A percentile compares a stretch with the other conserved stretches of the same genome.
These are phyloP conservation scores for Sisymbrium altissimum DNA, from an alignment of 345 rosid genomes.

Conservation along the genomic window DNA sequence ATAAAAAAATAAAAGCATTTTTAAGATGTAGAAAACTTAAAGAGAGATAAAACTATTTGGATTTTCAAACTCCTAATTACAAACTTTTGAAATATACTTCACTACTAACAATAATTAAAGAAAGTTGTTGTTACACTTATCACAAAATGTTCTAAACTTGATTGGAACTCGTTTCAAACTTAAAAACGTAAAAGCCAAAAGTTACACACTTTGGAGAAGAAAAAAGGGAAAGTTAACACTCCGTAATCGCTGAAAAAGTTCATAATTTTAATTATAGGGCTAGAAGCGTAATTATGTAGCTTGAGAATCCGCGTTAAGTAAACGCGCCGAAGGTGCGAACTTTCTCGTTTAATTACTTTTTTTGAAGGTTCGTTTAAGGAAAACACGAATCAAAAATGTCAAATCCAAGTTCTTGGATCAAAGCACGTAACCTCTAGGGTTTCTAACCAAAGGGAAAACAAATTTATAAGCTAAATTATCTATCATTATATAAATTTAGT, in stretches of 20 bases:
- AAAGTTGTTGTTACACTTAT: not conserved
- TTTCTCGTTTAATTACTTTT: not conserved
- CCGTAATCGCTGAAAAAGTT: not conserved
- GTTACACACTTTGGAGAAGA: not conserved
- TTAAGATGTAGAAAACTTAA: no score
- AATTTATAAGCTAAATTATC: conserved; percentile 15
- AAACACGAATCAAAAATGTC: conserved; percentile 29
- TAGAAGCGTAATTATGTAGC: not conserved
- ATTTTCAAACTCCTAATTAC: no score
- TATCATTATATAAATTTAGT: not conserved
- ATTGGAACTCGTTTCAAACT: not conserved
- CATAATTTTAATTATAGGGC: not conserved
- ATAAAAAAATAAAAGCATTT: no score
- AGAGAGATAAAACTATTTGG: no score
- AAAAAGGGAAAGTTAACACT: not conserved
- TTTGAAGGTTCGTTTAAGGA: not conserved
- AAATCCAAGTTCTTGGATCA: conserved; percentile 39
- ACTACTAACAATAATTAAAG: no score
- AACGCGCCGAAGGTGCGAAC: conserved; percentile 15
- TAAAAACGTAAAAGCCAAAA: not conserved
- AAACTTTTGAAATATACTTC: no score
- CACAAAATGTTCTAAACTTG: not conserved
- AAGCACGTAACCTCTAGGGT: conserved; percentile 35
- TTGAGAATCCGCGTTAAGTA: not conserved
- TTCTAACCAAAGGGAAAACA: conserved; percentile 22